Conservation (phyloP, 2,329 filamentous ascomycete species). For the Hymenoscyphus linearis region DNA sequence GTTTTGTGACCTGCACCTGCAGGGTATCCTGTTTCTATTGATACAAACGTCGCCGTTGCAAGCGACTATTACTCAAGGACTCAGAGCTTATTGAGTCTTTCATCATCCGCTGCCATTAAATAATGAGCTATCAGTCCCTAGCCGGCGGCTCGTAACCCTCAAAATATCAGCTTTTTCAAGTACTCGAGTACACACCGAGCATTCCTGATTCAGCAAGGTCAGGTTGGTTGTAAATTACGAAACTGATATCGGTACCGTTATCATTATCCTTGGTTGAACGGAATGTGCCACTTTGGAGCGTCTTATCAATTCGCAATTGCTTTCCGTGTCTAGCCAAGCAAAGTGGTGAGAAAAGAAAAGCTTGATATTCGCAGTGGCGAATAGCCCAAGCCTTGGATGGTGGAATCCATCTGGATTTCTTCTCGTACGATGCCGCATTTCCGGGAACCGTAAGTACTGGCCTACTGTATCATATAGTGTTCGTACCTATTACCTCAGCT, state of each 20-base stretch:
- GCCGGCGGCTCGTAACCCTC: too few relatives aligned
- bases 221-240: neutral
- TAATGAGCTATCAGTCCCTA: too few relatives aligned
- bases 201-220: neutral
- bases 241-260: neutral
- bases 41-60: too few relatives aligned
- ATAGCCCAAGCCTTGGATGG: neutral
- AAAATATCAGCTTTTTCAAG: too few relatives aligned
- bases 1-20: too few relatives aligned
- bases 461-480: neutral
- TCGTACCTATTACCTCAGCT: too few relatives aligned
- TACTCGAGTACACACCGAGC: neutral
- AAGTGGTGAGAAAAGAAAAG: neutral
- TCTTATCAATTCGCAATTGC: neutral
- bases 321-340: neutral
- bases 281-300: neutral
- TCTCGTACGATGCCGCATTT: neutral
- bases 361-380: neutral
- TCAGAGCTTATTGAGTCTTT: too few relatives aligned
- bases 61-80: too few relatives aligned
- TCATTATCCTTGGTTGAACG: neutral
- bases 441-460: neutral
- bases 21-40: too few relatives aligned
- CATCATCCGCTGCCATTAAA: too few relatives aligned
- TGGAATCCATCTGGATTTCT: neutral